Percentiles rank a stretch among this genome's conserved stretches.
Evolutionary conservation across 768 basidiomycete species (phyloP).

Genomic region (Termitomyces sp.): DNA sequence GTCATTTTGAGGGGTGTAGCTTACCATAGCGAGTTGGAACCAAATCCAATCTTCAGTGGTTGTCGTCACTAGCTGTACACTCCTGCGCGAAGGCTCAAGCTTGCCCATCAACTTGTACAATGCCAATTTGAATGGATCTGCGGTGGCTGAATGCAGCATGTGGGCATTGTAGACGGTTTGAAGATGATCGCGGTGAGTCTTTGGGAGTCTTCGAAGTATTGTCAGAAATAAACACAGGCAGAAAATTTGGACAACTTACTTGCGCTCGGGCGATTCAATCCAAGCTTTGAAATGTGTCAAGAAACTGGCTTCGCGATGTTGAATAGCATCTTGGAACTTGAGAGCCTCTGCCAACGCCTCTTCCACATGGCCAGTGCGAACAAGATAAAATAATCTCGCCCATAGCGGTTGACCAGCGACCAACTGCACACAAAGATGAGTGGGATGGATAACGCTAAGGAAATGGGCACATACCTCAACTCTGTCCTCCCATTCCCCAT

Average conservation of each 20-base stretch:
- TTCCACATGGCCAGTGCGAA: constrained; percentile 76
- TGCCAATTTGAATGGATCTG: constrained; percentile 94
- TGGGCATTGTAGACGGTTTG: constrained; percentile 79
- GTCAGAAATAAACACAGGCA: background rate
- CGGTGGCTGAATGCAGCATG: constrained; percentile 82
- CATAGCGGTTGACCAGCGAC: constrained; percentile 86
- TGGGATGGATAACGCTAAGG: background rate
- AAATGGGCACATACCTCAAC: constrained; percentile 63
- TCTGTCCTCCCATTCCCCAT: constrained; percentile 82
- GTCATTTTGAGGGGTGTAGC: constrained; percentile 5
- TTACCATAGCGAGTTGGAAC: constrained; percentile 88
- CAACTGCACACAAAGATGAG: constrained; percentile 39
- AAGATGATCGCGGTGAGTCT: constrained; percentile 74
- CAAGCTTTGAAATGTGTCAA: constrained; percentile 78
- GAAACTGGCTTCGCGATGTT: constrained; percentile 79
- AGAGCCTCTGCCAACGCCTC: constrained; percentile 80
- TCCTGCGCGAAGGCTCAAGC: constrained; percentile 76
- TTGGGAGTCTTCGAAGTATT: constrained; percentile 47
- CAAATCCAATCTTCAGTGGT: constrained; percentile 99
- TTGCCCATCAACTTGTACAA: constrained; percentile 95
- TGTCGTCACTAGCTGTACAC: constrained; percentile 76
- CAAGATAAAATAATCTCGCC: constrained; percentile 91
- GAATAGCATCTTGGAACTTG: constrained; percentile 63
- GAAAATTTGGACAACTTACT: constrained; percentile 35
- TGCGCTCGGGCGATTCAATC: constrained; percentile 75